phyloP scores from a whole-genome alignment of 768 basidiomycete species.

The Hygrophorus pudorinus region DNA sequence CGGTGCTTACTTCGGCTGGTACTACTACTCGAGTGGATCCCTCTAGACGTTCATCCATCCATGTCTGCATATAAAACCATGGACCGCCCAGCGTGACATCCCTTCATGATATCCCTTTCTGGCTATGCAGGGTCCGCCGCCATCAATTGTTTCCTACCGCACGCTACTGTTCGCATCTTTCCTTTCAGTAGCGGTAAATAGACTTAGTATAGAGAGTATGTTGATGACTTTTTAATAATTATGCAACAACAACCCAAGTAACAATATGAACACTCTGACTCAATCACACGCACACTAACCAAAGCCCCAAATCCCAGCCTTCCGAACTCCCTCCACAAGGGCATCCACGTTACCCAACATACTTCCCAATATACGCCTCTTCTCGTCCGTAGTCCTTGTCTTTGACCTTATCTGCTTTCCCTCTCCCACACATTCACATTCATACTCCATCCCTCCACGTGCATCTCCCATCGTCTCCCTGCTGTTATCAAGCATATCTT shows the following conservation, averaged over 20 bases:
- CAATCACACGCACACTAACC: constrained; percentile 21
- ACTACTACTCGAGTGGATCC: constrained; percentile 40
- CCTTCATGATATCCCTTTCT: neutral
- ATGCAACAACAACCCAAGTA: too few species aligned
- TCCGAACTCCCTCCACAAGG: constrained; percentile 77
- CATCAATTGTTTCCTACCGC: too few species aligned
- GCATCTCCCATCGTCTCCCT: constrained; percentile 9
- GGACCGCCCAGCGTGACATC: too few species aligned
- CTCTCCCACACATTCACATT: constrained; percentile 7
- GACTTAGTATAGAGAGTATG: too few species aligned
- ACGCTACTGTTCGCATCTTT: too few species aligned
- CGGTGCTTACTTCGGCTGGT: constrained; percentile 83
- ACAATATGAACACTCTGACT: too few species aligned
- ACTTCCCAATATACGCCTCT: constrained; percentile 68
- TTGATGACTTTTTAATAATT: too few species aligned
- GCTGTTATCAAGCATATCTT: too few species aligned
- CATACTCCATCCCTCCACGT: constrained; percentile 4
- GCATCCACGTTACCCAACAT: constrained; percentile 90
- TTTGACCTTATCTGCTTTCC: constrained; percentile 12
- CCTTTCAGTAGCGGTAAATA: too few species aligned
- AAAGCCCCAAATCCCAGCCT: constrained; percentile 82
- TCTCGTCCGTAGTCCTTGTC: constrained; percentile 64
- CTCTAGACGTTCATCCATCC: too few species aligned
- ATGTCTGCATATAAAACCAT: too few species aligned
- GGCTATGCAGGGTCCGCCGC: too few species aligned